These are phyloP conservation scores for Daldinia loculata DNA, from an alignment of 495 filamentous ascomycete species.

Conservation along the genomic window DNA sequence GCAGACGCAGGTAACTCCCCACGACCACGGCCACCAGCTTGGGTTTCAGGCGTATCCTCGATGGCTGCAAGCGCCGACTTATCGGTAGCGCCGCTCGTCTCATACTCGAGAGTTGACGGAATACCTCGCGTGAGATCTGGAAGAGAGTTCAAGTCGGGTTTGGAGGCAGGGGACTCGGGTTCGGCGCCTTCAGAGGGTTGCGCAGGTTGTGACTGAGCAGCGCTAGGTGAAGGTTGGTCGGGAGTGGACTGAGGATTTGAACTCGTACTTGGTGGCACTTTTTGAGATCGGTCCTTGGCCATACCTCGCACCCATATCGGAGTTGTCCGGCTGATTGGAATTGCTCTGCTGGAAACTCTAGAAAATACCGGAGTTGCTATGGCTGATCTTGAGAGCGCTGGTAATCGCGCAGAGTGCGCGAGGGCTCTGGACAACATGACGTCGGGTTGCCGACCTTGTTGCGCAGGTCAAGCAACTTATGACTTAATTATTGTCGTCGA, in stretches of 20 bases:
- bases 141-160: constrained; percentile 64
- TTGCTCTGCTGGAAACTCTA: constrained; percentile 30
- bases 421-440: constrained; percentile 56
- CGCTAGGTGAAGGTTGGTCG: constrained; percentile 13
- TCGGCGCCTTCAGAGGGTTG: constrained; percentile 33
- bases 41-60: constrained; percentile 62
- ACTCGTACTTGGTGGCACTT: constrained; percentile 14
- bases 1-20: constrained; percentile 79
- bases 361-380: constrained; percentile 29
- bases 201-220: constrained; percentile 21
- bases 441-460: constrained; percentile 17
- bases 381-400: constrained; percentile 42
- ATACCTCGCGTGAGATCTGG: constrained; percentile 92
- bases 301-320: constrained; percentile 53
- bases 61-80: constrained; percentile 63
- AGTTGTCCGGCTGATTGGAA: constrained; percentile 16
- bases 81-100: constrained; percentile 62
- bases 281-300: constrained; percentile 47
- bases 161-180: constrained; percentile 45
- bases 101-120: constrained; percentile 84
- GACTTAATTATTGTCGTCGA: not conserved
- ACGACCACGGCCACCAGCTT: constrained; percentile 57
- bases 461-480: constrained; percentile 9
- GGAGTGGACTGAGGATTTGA: constrained; percentile 12
- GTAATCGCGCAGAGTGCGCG: constrained; percentile 48